phyloP scores from a whole-genome alignment of 768 basidiomycete species.

The Postia placenta region DNA sequence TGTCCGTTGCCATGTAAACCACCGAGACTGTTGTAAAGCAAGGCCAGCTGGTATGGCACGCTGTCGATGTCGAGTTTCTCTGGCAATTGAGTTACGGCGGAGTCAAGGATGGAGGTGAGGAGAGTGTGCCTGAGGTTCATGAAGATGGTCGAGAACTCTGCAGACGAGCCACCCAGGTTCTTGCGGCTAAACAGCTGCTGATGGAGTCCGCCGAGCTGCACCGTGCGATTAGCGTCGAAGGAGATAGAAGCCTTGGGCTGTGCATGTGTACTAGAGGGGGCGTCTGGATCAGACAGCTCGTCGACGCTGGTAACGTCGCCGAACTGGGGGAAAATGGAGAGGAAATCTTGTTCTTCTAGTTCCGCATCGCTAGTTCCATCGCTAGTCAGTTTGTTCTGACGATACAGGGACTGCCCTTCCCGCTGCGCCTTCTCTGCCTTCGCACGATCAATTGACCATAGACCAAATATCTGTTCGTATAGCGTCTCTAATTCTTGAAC shows the following conservation, averaged over 20 bases:
- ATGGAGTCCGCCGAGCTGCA: conserved; percentile 43
- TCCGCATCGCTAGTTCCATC: conserved; percentile 61
- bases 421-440: conserved; percentile 59
- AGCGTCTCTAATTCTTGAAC: conserved; percentile 36
- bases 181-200: conserved; percentile 30
- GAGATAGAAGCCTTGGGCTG: conserved; percentile 7
- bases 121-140: conserved; percentile 9
- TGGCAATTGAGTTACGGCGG: conserved; percentile 2
- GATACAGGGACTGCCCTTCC: conserved; percentile 72
- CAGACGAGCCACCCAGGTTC: conserved; percentile 21
- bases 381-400: conserved; percentile 48
- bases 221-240: conserved; percentile 29
- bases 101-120: conserved; percentile 10
- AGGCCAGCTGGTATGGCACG: conserved; percentile 38
- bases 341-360: conserved; percentile 78
- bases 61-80: conserved; percentile 43
- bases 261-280: neutral
- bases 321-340: conserved; percentile 80
- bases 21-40: conserved; percentile 38
- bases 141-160: conserved; percentile 19
- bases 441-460: conserved; percentile 81
- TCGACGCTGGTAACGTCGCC: conserved; percentile 45
- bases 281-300: neutral
- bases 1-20: conserved; percentile 23
- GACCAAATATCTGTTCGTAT: conserved; percentile 67